These are phyloP conservation scores for Rugonectria rugulosa DNA, from an alignment of 2,329 filamentous ascomycete species.

Conservation along the genomic window DNA sequence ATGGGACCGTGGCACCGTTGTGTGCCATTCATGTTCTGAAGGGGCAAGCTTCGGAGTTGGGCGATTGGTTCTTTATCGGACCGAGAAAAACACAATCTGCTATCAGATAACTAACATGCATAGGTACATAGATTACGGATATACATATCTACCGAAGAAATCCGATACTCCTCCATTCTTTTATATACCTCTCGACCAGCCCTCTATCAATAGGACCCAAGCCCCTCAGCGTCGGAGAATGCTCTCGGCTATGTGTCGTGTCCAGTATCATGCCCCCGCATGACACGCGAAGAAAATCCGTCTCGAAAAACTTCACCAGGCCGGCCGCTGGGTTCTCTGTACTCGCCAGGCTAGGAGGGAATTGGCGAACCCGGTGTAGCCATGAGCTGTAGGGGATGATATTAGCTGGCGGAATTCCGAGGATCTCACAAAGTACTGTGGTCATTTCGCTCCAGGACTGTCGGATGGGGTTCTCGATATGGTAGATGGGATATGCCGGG, in stretches of 20 bases:
- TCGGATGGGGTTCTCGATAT: slow-evolving; percentile 15
- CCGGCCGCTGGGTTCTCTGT: slow-evolving; percentile 10
- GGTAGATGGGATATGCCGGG: slow-evolving; percentile 3
- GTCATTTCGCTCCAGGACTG: slow-evolving; percentile 15
- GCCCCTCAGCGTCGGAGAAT: slow-evolving; percentile 3
- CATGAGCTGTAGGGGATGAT: slow-evolving; percentile 13
- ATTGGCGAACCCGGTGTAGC: slow-evolving; percentile 4
- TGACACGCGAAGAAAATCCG: slow-evolving; percentile 15
- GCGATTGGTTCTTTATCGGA: slow-evolving; percentile 25
- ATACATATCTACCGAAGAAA: too few relatives aligned
- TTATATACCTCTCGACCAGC: slow-evolving; percentile 30
- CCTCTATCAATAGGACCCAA: slow-evolving; percentile 25
- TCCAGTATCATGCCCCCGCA: slow-evolving; percentile 10
- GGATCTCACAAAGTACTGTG: slow-evolving; percentile 3
- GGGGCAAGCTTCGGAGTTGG: neutral
- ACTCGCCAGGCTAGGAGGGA: slow-evolving; percentile 1
- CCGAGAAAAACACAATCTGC: too few relatives aligned
- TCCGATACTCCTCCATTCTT: slow-evolving; percentile 35
- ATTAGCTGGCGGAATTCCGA: neutral
- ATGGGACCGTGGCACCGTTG: too few relatives aligned
- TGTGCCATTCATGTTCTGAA: too few relatives aligned
- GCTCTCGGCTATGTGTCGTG: slow-evolving; percentile 5
- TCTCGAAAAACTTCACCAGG: slow-evolving; percentile 7
- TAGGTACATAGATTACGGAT: too few relatives aligned
- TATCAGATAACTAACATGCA: too few relatives aligned